Evolutionary conservation across 2,329 filamentous ascomycete species (phyloP), one percentile per base, ranked within the genome.

Genomic region (Macrophomina phaseolina): DNA sequence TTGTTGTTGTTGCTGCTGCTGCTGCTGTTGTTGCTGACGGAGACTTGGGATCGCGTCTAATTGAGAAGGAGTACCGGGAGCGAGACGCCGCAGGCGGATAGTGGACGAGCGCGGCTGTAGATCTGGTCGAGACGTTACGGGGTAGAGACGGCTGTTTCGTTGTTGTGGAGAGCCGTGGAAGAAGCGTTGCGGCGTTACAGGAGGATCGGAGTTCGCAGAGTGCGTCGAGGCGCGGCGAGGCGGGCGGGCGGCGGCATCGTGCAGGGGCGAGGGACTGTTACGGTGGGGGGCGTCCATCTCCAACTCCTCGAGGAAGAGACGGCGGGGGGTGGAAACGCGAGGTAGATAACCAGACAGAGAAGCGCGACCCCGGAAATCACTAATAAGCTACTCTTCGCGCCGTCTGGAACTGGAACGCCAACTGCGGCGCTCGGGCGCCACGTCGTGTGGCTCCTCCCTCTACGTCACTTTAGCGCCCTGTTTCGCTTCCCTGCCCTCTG

Each of bases 11-110:
- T 56, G 34, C 12, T 58, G 36, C 38, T 65, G 63, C 23, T 65
- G 63, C 30, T 53, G 40, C 9, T 56, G 63, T 9, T 60, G 42
- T 18, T 49, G 53, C 36, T 49, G 64, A 23, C 53, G 55, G 30
- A 62, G 34, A 18, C 53, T 66, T 14, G 53, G 64, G 23, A 66
- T 61, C 9, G 64, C 34, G 9, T 66, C 53, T 14, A 66, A 55
- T n/a, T 55, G 23, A 2, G 46, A 8, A 2, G 38, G 11, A 12
- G 36, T 28, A 16, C 14, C 16, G 8, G 64, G 45, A 5, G 53
- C 45, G 23, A 61, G 53, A 18, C 64, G 64, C 42, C 64, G 64
- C 34, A 66, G 55, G 46, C 64, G 64, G 46, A 66, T 66, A 36
- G 64, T 45, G 2, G 53, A 56, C 6, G 23, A 14, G 55, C 36